Percentiles rank a stretch among this genome's conserved stretches.
phyloP scores from a whole-genome alignment of 805 yeast genomes.

The Yamadazyma laniorum region DNA sequence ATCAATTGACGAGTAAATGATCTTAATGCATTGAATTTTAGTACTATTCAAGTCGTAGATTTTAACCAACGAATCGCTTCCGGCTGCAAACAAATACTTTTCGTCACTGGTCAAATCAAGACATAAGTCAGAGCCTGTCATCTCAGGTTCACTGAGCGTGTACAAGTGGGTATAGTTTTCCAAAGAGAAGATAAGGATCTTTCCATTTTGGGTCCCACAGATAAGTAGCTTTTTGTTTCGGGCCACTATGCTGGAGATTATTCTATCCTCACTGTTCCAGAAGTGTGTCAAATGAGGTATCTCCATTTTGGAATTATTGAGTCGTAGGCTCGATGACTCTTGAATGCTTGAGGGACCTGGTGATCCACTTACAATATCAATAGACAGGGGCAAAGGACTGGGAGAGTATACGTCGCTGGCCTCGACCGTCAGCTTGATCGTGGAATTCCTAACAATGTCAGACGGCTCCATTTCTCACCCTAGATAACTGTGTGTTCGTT shows the following conservation, averaged over 20 bases:
- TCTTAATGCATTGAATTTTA: slow-evolving; percentile 46
- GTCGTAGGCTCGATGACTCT: slow-evolving; percentile 1
- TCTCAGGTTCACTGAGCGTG: slow-evolving; percentile 42
- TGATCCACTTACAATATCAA: neutral
- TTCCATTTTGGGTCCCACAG: slow-evolving; percentile 90
- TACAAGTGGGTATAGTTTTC: slow-evolving; percentile 46
- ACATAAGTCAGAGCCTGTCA: slow-evolving; percentile 75
- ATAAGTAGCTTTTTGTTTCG: slow-evolving; percentile 58
- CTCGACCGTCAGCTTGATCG: neutral
- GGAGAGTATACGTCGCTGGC: neutral
- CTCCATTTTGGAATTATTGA: too few species aligned
- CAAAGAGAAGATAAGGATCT: slow-evolving; percentile 68
- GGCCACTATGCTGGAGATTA: slow-evolving; percentile 67
- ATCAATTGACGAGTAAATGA: slow-evolving; percentile 80
- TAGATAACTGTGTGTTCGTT: too few species aligned
- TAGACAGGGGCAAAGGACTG: neutral
- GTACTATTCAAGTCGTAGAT: slow-evolving; percentile 65
- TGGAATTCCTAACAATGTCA: neutral
- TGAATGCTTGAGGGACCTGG: neutral
- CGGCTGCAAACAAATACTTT: slow-evolving; percentile 71
- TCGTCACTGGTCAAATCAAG: slow-evolving; percentile 55
- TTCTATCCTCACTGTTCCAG: slow-evolving; percentile 74
- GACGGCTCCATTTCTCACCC: neutral
- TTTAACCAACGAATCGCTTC: slow-evolving; percentile 85
- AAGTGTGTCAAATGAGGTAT: slow-evolving; percentile 49